Evolutionary conservation across 2,329 filamentous ascomycete genomes (phyloP).

Genomic region (Magnaporthiopsis incrustans): DNA sequence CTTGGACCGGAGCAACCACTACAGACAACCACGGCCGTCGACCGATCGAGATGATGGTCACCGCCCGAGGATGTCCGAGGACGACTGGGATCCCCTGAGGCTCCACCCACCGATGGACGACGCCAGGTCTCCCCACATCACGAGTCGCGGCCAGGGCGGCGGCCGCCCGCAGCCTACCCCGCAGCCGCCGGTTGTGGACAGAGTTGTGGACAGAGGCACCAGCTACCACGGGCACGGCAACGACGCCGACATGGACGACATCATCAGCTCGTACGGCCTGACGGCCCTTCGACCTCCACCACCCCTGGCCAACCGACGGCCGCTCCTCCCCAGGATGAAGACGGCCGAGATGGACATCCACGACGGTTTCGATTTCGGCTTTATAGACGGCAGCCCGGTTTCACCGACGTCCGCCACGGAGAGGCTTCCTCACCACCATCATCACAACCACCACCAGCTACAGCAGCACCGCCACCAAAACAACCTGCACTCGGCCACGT

Average conservation of each 20-base stretch:
- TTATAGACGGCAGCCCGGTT: constrained; percentile 10
- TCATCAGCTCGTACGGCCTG: constrained; percentile 3
- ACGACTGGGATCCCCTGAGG: constrained; percentile 25
- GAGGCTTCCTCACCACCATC: neutral
- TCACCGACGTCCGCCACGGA: neutral
- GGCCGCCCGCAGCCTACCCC: neutral
- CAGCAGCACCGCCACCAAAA: neutral
- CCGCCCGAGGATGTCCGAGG: neutral
- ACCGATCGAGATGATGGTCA: neutral
- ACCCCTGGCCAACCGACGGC: constrained; percentile 4
- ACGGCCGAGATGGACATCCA: constrained; percentile 18
- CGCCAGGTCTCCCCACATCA: constrained; percentile 9
- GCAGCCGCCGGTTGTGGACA: neutral
- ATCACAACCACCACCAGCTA: neutral
- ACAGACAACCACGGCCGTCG: neutral
- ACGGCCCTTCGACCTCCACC: constrained; percentile 10
- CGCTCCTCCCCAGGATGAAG: constrained; percentile 3
- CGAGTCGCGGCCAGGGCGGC: neutral
- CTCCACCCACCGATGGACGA: constrained; percentile 21
- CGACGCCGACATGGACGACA: constrained; percentile 6
- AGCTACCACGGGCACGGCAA: neutral
- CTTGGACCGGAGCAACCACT: neutral
- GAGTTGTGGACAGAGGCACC: neutral
- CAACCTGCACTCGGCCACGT: neutral
- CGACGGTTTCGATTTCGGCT: constrained; percentile 27